Evolutionary conservation across 2,329 filamentous ascomycete genomes (phyloP), one percentile per base, ranked within the genome.

Genomic region (Diplodia scrobiculata): DNA sequence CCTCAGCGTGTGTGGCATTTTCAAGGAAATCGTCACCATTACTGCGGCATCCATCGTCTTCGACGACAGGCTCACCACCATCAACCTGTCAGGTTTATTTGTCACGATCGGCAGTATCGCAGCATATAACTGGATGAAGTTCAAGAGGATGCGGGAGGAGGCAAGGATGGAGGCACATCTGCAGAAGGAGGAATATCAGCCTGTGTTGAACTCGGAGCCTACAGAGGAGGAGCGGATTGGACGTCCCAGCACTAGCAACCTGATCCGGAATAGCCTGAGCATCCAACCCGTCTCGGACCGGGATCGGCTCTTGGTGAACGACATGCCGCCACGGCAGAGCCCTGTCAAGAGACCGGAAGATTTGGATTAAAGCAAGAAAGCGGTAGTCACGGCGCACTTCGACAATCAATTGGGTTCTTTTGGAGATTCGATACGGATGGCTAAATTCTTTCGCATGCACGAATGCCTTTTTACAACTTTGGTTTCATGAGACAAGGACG

Each of bases 11-110:
- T 96, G 93, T 69, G 95, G 95, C 68, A 98, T 99, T 68, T 98
- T 99, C 84, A 99, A 99, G 77, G 95, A 99, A 80, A 95, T 98
- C 48, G 89, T 99, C 65, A 99, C 95, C 14, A 98, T 99, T 73
- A 89, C 87, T 48, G 92, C 92, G 0, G 94, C 94, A 0, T 90
- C 92, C 9, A 77, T 96, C 32, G 87, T 97, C 3, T 99, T 97
- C 81, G 86, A 95, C 72, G 95, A 99, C 75, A 86, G 85, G 58
- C 85, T 99, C 53, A 97, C 93, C 0, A 82, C 89, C 0, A 87
- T 99, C 81, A 99, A 99, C 76, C 81, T 97, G 10, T 85, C 90
- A 17, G 95, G 95, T 7, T 82, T 99, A 13, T 74, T 96, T n/a
- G 87, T 96, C 59, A 99, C 95, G 0, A 91, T 98, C 71, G 82